A percentile compares a stretch with the other conserved stretches of the same genome.
Evolutionary conservation across 2,329 filamentous ascomycete species (phyloP).

Genomic region (Gremmenia infestans): DNA sequence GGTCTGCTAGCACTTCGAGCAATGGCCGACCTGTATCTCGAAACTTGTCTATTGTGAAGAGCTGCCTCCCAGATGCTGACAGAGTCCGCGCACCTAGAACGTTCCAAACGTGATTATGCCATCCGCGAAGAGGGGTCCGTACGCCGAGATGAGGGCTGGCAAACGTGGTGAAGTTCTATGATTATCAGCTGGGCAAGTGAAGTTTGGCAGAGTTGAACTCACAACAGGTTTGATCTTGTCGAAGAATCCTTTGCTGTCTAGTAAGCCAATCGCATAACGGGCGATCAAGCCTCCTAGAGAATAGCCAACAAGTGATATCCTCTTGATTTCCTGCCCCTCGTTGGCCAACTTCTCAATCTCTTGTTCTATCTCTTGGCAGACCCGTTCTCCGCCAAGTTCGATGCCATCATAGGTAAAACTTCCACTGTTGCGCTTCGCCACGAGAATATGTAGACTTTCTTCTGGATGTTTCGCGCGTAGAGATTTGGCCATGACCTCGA

Average conservation of each 20-base stretch:
- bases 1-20: conserved; percentile 75
- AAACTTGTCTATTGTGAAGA: conserved; percentile 84
- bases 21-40: conserved; percentile 77
- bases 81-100: conserved; percentile 76
- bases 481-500: conserved; percentile 61
- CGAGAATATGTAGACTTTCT: conserved; percentile 63
- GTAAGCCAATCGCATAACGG: conserved; percentile 78
- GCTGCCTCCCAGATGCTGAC: conserved; percentile 77
- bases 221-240: conserved; percentile 75
- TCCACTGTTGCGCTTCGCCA: conserved; percentile 68
- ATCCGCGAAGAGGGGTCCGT: conserved; percentile 61
- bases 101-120: conserved; percentile 69
- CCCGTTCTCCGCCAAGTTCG: conserved; percentile 61
- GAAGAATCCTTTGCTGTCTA: conserved; percentile 76
- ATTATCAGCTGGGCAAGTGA: neutral
- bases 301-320: conserved; percentile 84
- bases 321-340: conserved; percentile 66
- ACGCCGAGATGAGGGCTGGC: conserved; percentile 80
- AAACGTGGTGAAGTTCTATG: conserved; percentile 86
- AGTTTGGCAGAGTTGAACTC: conserved; percentile 22
- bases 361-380: conserved; percentile 63
- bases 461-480: conserved; percentile 56
- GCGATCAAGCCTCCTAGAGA: conserved; percentile 83
- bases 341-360: conserved; percentile 51
- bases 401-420: conserved; percentile 69